Evolutionary conservation across 179 eudicot species (phyloP), one percentile per base, ranked within the genome.

Genomic region (Nepenthes alata): DNA sequence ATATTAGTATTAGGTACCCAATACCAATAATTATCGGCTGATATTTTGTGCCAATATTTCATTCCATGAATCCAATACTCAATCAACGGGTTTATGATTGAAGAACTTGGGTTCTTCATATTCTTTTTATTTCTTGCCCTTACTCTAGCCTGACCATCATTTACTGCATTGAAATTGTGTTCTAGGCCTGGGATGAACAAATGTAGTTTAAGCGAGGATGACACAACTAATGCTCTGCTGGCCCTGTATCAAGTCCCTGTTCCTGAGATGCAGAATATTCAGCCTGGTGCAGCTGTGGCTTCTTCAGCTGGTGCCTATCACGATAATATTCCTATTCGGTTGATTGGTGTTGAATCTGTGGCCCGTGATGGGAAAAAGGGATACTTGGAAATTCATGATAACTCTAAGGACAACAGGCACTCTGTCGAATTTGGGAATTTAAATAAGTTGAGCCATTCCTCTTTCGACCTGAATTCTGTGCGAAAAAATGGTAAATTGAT

Each of bases 131-230:
- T 37, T n/a, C 52, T 5, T 36, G 15, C 48, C 15, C 51, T 48
- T 57, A 2, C 41, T 38, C 12, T 39, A 5, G 53, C 49, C 65
- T 11, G 68, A 79, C 64, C 62, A 61, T 15, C 35, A 6, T 12
- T 60, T 47, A 25, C 25, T 25, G 25, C 25, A 25, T 70, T 70
- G 41, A 67, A 56, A 35, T 2, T 58, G 16, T 49, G 57, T 70
- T 67, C 10, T 69, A 94, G 97, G 86, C 95, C 94, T 77, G 95
- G 82, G 64, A 74, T 82, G 97, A 94, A 90, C 71, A 72, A 77
- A 16, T 94, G 99, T 72, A 74, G 80, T 66, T 45, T 87, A 62
- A 83, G 91, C 37, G 89, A 90, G 74, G 91, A 85, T 61, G 91
- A 80, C 70, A 73, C 96, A 35, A 83, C 86, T 45, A 76, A 72